Evolutionary conservation across 2,329 filamentous ascomycete species (phyloP).

Genomic region (Phoma sp.): DNA sequence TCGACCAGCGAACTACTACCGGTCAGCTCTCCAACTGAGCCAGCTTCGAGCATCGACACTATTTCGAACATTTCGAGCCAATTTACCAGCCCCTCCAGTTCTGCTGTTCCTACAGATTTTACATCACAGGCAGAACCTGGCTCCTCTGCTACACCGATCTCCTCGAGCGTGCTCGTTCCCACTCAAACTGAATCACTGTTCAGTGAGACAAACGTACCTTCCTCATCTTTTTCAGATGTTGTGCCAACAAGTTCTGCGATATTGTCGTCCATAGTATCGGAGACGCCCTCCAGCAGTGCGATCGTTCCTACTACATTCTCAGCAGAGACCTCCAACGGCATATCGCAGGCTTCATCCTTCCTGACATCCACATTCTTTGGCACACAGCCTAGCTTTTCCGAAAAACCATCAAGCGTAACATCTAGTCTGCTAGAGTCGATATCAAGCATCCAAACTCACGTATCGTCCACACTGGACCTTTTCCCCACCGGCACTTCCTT

Average conservation of each 20-base stretch:
- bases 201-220: not conserved
- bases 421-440: not conserved
- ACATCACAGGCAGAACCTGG: not conserved
- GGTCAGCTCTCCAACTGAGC: not conserved
- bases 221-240: not conserved
- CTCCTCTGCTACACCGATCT: not conserved
- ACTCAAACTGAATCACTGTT: not conserved
- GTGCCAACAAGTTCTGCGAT: not conserved
- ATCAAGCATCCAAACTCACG: not conserved
- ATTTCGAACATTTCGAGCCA: not conserved
- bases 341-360: not conserved
- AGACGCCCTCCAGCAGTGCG: not conserved
- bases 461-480: not conserved
- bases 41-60: not conserved
- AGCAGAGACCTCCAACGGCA: not conserved
- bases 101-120: not conserved
- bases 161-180: not conserved
- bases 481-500: not conserved
- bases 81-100: not conserved
- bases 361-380: not conserved
- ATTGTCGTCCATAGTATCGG: constrained; percentile 2
- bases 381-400: not conserved
- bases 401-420: not conserved
- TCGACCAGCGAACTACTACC: not conserved
- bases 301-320: not conserved